Conservation (phyloP, 768 basidiomycete species). For the Tylopilus rubrobrunneus region DNA sequence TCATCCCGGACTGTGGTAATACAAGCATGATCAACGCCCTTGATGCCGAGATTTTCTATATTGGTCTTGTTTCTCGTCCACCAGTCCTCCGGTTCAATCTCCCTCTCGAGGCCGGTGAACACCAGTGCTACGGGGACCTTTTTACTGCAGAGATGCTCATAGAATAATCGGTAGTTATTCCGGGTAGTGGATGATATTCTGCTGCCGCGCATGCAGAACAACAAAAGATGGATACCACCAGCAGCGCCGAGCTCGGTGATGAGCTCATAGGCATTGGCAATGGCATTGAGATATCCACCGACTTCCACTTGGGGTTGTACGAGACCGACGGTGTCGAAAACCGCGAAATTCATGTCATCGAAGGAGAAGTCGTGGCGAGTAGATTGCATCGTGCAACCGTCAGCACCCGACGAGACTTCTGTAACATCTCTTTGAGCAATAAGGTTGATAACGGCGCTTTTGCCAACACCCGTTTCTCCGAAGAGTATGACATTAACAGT, state of each 20-base stretch:
- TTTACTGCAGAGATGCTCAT: slow-evolving; percentile 36
- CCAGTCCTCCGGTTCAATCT: slow-evolving; percentile 31
- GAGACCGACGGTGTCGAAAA: slow-evolving; percentile 36
- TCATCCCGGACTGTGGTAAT: slow-evolving; percentile 27
- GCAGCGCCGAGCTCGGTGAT: slow-evolving; percentile 24
- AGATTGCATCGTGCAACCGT: slow-evolving; percentile 35
- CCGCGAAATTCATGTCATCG: slow-evolving; percentile 12
- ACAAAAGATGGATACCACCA: slow-evolving; percentile 40
- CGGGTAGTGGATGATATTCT: slow-evolving; percentile 34
- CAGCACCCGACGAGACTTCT: slow-evolving; percentile 24
- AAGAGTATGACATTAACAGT: slow-evolving; percentile 38
- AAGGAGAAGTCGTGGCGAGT: slow-evolving; percentile 27
- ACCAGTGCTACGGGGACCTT: slow-evolving; percentile 38
- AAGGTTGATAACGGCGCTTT: slow-evolving; percentile 31
- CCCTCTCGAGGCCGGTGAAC: slow-evolving; percentile 39
- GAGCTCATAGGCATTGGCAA: slow-evolving; percentile 31
- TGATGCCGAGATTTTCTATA: slow-evolving; percentile 23
- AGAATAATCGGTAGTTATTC: slow-evolving; percentile 39
- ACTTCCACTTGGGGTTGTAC: slow-evolving; percentile 29
- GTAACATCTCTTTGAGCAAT: slow-evolving; percentile 25
- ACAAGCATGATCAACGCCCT: slow-evolving; percentile 29
- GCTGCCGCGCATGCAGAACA: slow-evolving; percentile 40
- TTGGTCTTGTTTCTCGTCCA: slow-evolving; percentile 26
- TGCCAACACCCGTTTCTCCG: slow-evolving; percentile 37
- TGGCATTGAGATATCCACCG: slow-evolving; percentile 24